Percentiles rank a stretch among this genome's conserved stretches.
phyloP scores from a whole-genome alignment of 2,329 filamentous ascomycete species.

The Exophiala phaeomuriformis region DNA sequence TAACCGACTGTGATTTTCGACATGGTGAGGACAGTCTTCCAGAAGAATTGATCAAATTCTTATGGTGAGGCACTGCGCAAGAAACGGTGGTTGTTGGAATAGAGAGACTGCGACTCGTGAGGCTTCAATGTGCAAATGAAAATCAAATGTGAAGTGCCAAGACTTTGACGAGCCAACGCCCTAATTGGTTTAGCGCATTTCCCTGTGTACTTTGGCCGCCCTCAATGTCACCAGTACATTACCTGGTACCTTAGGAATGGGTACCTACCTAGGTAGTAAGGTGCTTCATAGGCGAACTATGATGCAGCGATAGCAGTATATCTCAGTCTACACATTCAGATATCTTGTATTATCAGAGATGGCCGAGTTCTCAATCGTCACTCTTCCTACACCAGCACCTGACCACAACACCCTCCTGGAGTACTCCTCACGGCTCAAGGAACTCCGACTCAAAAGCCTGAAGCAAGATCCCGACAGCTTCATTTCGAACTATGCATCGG shows the following conservation, averaged over 20 bases:
- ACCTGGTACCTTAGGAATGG: too few species aligned
- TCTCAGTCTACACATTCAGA: too few species aligned
- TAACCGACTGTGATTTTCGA: slow-evolving; percentile 53
- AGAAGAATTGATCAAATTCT: slow-evolving; percentile 61
- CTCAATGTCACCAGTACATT: too few species aligned
- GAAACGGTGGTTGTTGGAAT: slow-evolving; percentile 4
- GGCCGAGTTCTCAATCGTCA: slow-evolving; percentile 12
- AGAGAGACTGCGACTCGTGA: not conserved
- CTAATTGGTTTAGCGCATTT: not conserved
- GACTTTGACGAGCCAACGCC: not conserved
- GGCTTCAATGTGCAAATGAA: not conserved
- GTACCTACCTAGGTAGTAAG: too few species aligned
- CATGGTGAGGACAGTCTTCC: slow-evolving; percentile 69
- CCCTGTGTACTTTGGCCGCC: not conserved
- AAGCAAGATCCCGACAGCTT: slow-evolving; percentile 30
- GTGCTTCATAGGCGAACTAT: too few species aligned
- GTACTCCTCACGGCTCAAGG: slow-evolving; percentile 18
- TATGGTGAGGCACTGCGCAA: slow-evolving; percentile 62
- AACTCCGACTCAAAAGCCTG: slow-evolving; percentile 28
- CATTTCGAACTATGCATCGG: slow-evolving; percentile 29
- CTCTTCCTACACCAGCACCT: slow-evolving; percentile 7
- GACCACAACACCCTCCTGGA: slow-evolving; percentile 13
- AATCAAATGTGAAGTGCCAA: slow-evolving; percentile 9
- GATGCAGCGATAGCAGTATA: too few species aligned
- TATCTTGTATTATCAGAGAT: not conserved